phyloP scores from a whole-genome alignment of 352 stramenopile genomes.

The Phytopythium aichiense region DNA sequence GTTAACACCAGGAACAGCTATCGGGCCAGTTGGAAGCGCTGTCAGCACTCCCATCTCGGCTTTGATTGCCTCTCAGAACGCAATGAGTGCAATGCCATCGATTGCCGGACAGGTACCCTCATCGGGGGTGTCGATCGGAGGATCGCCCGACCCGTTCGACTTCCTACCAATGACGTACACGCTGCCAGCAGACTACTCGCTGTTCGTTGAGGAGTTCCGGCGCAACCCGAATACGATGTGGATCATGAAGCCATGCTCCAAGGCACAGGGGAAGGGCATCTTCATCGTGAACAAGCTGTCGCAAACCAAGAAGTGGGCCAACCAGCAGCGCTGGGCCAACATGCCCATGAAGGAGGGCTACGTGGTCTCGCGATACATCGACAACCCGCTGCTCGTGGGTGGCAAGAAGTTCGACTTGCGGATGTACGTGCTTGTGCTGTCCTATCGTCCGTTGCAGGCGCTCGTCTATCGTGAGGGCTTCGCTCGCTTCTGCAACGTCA shows the following conservation, averaged over 20 bases:
- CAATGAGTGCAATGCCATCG: not conserved
- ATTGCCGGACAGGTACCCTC: too few relatives aligned
- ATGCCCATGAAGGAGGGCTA: constrained; percentile 84
- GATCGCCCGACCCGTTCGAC: constrained; percentile 34
- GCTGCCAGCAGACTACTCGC: constrained; percentile 89
- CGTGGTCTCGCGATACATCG: constrained; percentile 88
- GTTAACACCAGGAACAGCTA: not conserved
- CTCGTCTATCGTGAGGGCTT: constrained; percentile 88
- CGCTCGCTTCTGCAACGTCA: constrained; percentile 91
- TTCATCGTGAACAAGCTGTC: constrained; percentile 93
- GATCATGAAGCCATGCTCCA: constrained; percentile 94
- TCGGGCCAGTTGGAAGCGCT: not conserved
- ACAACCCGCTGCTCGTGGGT: constrained; percentile 86
- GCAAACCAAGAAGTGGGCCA: constrained; percentile 91
- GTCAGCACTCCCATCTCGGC: not conserved
- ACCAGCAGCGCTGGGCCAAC: constrained; percentile 51
- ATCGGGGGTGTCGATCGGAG: not conserved
- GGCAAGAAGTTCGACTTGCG: constrained; percentile 94
- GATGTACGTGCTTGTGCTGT: constrained; percentile 91
- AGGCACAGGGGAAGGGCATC: constrained; percentile 90
- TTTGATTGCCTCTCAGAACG: not conserved
- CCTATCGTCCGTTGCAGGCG: constrained; percentile 79
- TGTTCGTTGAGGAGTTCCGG: constrained; percentile 91
- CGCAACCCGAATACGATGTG: constrained; percentile 86
- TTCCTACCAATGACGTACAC: constrained; percentile 92